Evolutionary conservation across 768 basidiomycete species (phyloP), one percentile per base, ranked within the genome.

Genomic region (Phylloporus sp.): DNA sequence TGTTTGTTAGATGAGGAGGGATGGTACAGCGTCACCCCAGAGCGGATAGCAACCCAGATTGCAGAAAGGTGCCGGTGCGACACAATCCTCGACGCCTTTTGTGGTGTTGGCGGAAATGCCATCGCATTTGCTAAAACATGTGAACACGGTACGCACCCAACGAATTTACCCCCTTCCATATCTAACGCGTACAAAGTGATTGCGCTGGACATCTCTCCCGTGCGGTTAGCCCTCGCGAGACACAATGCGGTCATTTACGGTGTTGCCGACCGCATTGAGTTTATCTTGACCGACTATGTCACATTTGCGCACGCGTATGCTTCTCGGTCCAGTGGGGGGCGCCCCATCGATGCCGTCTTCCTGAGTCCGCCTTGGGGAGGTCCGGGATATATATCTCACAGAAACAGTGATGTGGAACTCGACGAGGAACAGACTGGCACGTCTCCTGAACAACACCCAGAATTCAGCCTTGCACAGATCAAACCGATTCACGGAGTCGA

Each of bases 1-100:
- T 91, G 93, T 64, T 75, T 97, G 2, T 73, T 98, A 11, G 97
- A 98, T 57, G 83, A 89, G 58, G 92, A 95, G 66, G 95, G 95
- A n/a, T 97, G 95, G 95, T 98, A 88, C 70, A 93, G 89, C 55
- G 86, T 98, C 52, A 99, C 97, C 0, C 95, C 97, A 0, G 94
- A 98, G 62, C 78, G 77, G 34, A 83, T 99, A n/a, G 97, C 95
- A 8, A 70, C 81, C 53, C 94, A 92, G 66, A 97, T 97, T 40
- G 95, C 97, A 0, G 88, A 95, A 58, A 76, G 95, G 22, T 97
- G 95, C 74, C 80, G 88, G 8, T 91, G 87, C 56, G 82, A 82
- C 54, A 86, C 85, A 4, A 76, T 97, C 53, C 76, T 95, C 31
- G 97, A 98, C 64, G 91, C 94, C 0, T 99, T 98, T 67, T 97